Conservation (phyloP, 1,284 basidiomycete genomes). For the Trametes pubescens region DNA sequence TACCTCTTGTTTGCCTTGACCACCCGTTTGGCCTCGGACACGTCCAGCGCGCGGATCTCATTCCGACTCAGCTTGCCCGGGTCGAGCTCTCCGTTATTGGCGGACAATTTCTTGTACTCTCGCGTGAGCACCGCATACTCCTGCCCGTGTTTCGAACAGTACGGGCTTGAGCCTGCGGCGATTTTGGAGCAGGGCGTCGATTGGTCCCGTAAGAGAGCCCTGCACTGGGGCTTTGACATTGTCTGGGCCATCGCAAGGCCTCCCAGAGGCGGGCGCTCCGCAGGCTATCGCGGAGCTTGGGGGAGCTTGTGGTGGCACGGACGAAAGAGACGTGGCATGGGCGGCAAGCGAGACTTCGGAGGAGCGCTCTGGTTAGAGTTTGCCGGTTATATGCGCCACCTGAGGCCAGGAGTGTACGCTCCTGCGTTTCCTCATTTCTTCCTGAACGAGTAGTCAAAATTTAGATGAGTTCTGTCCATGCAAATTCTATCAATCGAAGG, state of each 20-base stretch:
- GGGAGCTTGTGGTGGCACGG: conserved; percentile 10
- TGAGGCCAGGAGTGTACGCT: no score
- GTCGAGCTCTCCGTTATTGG: not conserved
- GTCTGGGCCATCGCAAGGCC: conserved; percentile 8
- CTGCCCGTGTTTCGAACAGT: not conserved
- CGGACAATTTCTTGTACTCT: conserved; percentile 1
- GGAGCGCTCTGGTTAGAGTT: no score
- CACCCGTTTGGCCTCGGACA: not conserved
- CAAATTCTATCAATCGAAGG: no score
- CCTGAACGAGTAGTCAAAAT: no score
- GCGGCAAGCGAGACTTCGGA: no score
- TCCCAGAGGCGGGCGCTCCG: not conserved
- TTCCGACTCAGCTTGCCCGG: not conserved
- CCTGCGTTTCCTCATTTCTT: no score
- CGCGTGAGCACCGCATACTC: not conserved
- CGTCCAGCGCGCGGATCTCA: not conserved
- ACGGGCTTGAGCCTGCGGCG: not conserved
- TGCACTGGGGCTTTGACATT: not conserved
- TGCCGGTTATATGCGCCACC: no score
- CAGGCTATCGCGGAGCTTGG: not conserved
- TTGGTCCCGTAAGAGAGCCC: not conserved
- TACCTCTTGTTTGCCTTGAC: no score
- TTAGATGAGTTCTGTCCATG: no score
- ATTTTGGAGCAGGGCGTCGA: not conserved
- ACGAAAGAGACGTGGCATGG: conserved; percentile 6